Evolutionary conservation across 345 rosid genomes (phyloP).

Genomic region (Eucalyptus melliodora): DNA sequence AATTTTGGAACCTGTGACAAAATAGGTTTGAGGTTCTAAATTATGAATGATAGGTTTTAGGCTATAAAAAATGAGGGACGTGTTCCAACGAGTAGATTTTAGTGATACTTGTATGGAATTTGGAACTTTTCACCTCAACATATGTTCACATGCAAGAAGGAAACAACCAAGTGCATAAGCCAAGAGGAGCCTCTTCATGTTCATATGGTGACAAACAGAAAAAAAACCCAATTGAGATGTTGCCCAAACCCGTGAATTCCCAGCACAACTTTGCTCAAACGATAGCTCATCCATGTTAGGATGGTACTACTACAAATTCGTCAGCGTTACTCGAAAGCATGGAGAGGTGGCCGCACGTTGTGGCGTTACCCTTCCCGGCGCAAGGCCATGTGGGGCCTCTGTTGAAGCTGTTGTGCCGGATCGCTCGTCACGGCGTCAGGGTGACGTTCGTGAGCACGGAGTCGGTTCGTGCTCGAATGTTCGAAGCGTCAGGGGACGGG

Average conservation of each 20-base stretch:
- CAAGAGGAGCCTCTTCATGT: neutral
- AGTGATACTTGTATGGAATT: too few relatives aligned
- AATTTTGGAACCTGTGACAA: too few relatives aligned
- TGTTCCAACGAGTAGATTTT: too few relatives aligned
- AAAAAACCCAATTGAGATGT: neutral
- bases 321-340: neutral
- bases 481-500: neutral
- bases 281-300: neutral
- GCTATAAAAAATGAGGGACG: too few relatives aligned
- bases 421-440: constrained; percentile 16
- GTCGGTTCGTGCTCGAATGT: neutral
- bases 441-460: constrained; percentile 17
- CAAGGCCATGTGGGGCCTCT: constrained; percentile 20
- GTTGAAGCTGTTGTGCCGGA: constrained; percentile 8
- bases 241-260: neutral
- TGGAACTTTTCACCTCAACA: too few relatives aligned
- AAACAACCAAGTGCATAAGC: too few relatives aligned
- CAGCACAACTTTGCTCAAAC: neutral
- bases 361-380: constrained; percentile 9
- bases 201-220: neutral
- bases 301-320: neutral
- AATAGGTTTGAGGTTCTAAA: too few relatives aligned
- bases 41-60: too few relatives aligned
- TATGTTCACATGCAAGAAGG: neutral
- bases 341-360: neutral